Evolutionary conservation across 768 basidiomycete species (phyloP).

Genomic region (Leccinum longicurvipes): DNA sequence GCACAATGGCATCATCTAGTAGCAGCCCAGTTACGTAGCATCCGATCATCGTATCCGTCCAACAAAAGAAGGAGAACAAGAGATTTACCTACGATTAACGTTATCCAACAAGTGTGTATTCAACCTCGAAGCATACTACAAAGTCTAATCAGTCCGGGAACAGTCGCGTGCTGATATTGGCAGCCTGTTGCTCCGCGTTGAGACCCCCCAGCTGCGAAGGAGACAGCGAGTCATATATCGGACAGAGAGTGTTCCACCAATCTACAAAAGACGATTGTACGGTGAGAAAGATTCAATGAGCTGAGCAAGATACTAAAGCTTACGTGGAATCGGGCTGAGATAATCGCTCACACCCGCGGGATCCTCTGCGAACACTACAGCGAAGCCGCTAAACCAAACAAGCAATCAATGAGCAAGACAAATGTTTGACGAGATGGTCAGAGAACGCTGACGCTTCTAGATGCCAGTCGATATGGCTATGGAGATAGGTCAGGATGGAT

Average conservation of each 20-base stretch:
- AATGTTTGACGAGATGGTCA: not conserved
- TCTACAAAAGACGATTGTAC: slow-evolving; percentile 6
- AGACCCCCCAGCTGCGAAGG: slow-evolving; percentile 20
- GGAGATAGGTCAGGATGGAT: not conserved
- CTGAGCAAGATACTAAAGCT: not conserved
- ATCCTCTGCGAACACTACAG: slow-evolving; percentile 26
- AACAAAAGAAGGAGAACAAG: not conserved
- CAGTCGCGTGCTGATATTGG: slow-evolving; percentile 18
- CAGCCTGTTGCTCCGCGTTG: slow-evolving; percentile 15
- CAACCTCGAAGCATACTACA: not conserved
- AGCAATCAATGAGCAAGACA: not conserved
- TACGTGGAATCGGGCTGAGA: slow-evolving; percentile 16
- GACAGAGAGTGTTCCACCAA: slow-evolving; percentile 26
- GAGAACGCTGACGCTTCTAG: slow-evolving; percentile 18
- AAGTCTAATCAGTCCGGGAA: slow-evolving; percentile 12
- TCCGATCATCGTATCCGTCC: not conserved
- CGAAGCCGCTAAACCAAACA: slow-evolving; percentile 22
- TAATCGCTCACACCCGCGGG: slow-evolving; percentile 15
- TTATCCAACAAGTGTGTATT: not conserved
- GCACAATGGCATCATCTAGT: too few species aligned
- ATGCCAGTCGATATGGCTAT: slow-evolving; percentile 32
- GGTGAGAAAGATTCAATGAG: not conserved
- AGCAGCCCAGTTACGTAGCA: not conserved
- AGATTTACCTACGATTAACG: not conserved
- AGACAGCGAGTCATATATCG: slow-evolving; percentile 16